These are phyloP conservation scores for Solanum acaule DNA, from an alignment of 257 asterid species.

Conservation along the genomic window DNA sequence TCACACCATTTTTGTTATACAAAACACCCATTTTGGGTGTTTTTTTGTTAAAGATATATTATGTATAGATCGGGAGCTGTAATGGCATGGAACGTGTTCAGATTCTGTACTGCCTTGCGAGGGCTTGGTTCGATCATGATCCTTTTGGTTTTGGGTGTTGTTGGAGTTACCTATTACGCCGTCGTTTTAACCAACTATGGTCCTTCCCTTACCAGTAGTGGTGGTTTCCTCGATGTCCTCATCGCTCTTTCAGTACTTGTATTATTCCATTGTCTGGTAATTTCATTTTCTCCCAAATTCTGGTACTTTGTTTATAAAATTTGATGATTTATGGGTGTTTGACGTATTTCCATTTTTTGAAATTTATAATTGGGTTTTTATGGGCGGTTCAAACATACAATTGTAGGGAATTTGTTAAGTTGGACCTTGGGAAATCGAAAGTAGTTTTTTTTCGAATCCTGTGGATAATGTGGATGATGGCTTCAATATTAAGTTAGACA, in stretches of 20 bases:
- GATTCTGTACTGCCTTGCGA: slow-evolving; percentile 83
- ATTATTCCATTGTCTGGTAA: slow-evolving; percentile 86
- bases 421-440: background rate
- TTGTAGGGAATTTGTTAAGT: background rate
- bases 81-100: slow-evolving; percentile 99
- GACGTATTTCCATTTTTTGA: background rate
- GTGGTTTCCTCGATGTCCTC: slow-evolving; percentile 42
- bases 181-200: slow-evolving; percentile 76
- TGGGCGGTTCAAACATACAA: background rate
- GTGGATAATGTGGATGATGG: background rate
- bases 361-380: background rate
- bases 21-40: background rate
- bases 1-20: background rate
- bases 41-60: background rate
- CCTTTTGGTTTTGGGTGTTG: slow-evolving; percentile 80
- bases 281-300: slow-evolving; percentile 8
- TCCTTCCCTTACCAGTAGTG: slow-evolving; percentile 64
- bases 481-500: background rate
- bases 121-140: slow-evolving; percentile 99
- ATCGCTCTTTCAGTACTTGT: slow-evolving; percentile 49
- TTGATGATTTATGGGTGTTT: background rate
- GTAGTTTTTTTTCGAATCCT: background rate
- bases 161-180: slow-evolving; percentile 89
- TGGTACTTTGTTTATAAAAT: background rate
- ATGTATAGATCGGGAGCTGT: slow-evolving; percentile 96